Conservation (phyloP, 352 stramenopile species). For the Halophytophthora polymorphica region DNA sequence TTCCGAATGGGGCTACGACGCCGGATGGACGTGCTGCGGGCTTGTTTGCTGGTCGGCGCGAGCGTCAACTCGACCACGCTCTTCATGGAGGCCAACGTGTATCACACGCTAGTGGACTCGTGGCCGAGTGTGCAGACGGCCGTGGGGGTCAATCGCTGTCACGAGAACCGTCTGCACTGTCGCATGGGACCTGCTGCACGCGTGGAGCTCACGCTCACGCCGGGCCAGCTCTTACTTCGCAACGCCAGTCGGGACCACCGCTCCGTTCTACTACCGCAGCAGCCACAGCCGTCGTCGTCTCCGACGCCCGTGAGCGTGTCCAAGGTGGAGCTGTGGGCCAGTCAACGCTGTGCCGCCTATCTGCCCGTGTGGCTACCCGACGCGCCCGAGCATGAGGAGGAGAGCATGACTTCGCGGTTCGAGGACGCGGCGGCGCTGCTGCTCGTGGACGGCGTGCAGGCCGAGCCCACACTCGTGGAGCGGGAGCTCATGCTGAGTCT, state of each 20-base stretch:
- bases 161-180: constrained; percentile 51
- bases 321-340: constrained; percentile 36
- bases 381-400: constrained; percentile 42
- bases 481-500: constrained; percentile 48
- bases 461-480: constrained; percentile 59
- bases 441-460: constrained; percentile 49
- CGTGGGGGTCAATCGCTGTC: constrained; percentile 32
- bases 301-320: constrained; percentile 17
- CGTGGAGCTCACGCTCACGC: constrained; percentile 46
- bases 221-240: constrained; percentile 32
- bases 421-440: constrained; percentile 53
- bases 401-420: constrained; percentile 53
- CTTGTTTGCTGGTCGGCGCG: constrained; percentile 45
- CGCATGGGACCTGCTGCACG: constrained; percentile 29
- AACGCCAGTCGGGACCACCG: constrained; percentile 22
- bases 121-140: constrained; percentile 33
- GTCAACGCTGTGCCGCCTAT: constrained; percentile 51
- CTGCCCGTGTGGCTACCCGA: constrained; percentile 63
- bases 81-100: constrained; percentile 66
- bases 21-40: constrained; percentile 46
- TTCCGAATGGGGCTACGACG: constrained; percentile 37
- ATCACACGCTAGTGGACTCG: constrained; percentile 32
- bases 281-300: constrained; percentile 15
- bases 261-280: constrained; percentile 22
- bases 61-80: constrained; percentile 60